Conservation (phyloP, 805 yeast species). For the Saccharomyces eubayanus region DNA sequence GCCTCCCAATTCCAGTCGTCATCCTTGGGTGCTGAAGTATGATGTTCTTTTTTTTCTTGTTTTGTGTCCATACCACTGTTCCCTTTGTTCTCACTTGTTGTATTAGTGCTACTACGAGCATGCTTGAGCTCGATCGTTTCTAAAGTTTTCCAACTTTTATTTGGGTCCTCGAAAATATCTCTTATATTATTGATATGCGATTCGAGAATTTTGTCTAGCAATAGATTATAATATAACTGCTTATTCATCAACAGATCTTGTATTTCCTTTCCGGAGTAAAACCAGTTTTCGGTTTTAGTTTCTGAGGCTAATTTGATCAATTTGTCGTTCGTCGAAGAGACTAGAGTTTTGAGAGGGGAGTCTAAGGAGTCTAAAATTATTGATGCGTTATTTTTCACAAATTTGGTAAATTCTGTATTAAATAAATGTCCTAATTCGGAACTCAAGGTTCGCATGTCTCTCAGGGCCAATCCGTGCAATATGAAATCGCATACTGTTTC, state of each 20-base stretch:
- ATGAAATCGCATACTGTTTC: conserved; percentile 6
- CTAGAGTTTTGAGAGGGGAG: conserved; percentile 3
- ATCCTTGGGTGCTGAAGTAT: background rate
- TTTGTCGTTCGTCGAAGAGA: conserved; percentile 6
- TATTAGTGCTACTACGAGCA: background rate
- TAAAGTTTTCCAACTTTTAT: conserved; percentile 6
- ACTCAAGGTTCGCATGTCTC: background rate
- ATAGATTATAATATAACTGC: conserved; percentile 17
- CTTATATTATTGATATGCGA: conserved; percentile 12
- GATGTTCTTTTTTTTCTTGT: background rate
- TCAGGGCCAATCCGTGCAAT: background rate
- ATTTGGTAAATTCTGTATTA: conserved; percentile 19
- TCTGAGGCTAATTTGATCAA: conserved; percentile 9
- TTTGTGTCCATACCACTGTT: background rate
- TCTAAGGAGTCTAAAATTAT: conserved; percentile 8
- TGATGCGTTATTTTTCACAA: conserved; percentile 18
- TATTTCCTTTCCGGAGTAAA: conserved; percentile 12
- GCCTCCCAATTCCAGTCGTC: background rate
- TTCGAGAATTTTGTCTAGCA: conserved; percentile 21
- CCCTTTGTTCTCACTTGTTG: background rate
- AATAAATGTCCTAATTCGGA: conserved; percentile 14
- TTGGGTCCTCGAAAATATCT: conserved; percentile 6
- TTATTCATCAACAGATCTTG: conserved; percentile 15
- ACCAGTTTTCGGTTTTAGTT: conserved; percentile 7
- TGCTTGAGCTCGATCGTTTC: background rate